Evolutionary conservation across 768 basidiomycete species (phyloP).

Genomic region (Naganishia kalamii): DNA sequence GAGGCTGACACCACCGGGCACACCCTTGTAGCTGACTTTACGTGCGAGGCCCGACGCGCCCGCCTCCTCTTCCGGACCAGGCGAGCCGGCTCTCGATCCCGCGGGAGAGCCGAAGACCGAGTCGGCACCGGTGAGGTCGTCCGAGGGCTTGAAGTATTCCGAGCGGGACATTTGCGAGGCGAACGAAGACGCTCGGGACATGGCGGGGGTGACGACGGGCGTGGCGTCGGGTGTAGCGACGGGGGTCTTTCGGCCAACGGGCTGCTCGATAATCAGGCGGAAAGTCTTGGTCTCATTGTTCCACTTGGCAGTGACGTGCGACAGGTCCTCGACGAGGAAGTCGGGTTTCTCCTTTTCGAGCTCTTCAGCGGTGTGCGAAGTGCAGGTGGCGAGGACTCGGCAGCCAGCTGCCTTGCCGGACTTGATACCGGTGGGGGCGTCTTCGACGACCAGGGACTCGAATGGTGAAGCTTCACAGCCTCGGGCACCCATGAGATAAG

Average conservation of each 20-base stretch:
- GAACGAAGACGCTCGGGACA: constrained; percentile 40
- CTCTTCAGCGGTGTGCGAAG: constrained; percentile 60
- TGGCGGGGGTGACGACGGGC: constrained; percentile 44
- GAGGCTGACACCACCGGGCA: constrained; percentile 30
- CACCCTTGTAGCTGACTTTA: constrained; percentile 25
- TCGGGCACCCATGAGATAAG: constrained; percentile 68
- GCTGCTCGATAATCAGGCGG: constrained; percentile 43
- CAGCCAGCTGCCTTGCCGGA: constrained; percentile 70
- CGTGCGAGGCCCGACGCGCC: not conserved
- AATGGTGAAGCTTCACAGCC: constrained; percentile 57
- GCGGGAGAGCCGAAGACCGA: constrained; percentile 41
- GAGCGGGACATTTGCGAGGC: constrained; percentile 25
- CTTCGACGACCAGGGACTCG: constrained; percentile 76
- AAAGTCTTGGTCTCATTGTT: constrained; percentile 37
- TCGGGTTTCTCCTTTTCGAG: constrained; percentile 51
- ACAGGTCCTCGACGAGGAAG: constrained; percentile 46
- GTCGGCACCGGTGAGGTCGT: constrained; percentile 46
- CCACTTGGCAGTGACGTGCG: constrained; percentile 43
- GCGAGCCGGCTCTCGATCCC: constrained; percentile 33
- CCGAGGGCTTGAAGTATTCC: constrained; percentile 32
- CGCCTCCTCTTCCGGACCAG: constrained; percentile 24
- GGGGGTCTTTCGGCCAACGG: constrained; percentile 38
- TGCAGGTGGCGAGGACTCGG: constrained; percentile 71
- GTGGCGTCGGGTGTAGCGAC: constrained; percentile 43
- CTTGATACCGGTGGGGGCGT: constrained; percentile 75